Evolutionary conservation across 371 early-diverging fungal genomes (phyloP).

Genomic region (Parasitella parasitica): DNA sequence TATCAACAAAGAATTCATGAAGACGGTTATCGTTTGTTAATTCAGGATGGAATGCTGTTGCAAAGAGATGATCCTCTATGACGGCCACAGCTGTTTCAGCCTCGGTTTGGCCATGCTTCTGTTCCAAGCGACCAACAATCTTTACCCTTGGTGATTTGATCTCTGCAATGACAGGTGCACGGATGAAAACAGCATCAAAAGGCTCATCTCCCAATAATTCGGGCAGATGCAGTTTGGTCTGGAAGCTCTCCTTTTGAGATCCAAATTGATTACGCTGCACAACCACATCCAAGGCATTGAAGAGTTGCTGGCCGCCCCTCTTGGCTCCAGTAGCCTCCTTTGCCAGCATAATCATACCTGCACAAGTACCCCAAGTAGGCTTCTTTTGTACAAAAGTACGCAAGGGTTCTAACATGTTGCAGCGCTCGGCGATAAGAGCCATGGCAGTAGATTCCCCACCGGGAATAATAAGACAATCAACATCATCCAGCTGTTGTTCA

Average conservation of each 20-base stretch:
- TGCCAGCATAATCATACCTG: slow-evolving; percentile 92
- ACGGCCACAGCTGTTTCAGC: slow-evolving; percentile 85
- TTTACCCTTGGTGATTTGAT: slow-evolving; percentile 67
- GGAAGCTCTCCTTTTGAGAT: slow-evolving; percentile 88
- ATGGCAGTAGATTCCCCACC: slow-evolving; percentile 96
- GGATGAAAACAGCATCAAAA: slow-evolving; percentile 90
- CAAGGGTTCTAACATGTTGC: slow-evolving; percentile 74
- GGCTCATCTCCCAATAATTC: slow-evolving; percentile 49
- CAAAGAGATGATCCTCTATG: slow-evolving; percentile 81
- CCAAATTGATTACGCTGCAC: slow-evolving; percentile 95
- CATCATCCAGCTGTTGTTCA: slow-evolving; percentile 54
- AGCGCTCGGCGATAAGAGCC: slow-evolving; percentile 85
- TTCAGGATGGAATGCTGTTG: slow-evolving; percentile 96
- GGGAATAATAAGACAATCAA: slow-evolving; percentile 92
- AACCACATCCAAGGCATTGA: slow-evolving; percentile 81
- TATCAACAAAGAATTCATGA: slow-evolving; percentile 80
- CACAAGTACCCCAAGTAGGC: slow-evolving; percentile 96
- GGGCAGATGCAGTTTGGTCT: slow-evolving; percentile 64
- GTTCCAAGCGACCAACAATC: slow-evolving; percentile 62
- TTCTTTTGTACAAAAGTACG: slow-evolving; percentile 71
- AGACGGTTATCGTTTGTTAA: slow-evolving; percentile 82
- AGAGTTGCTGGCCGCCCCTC: slow-evolving; percentile 80
- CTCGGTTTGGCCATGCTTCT: slow-evolving; percentile 46
- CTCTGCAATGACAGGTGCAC: slow-evolving; percentile 88
- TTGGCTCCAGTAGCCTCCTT: slow-evolving; percentile 74